A percentile compares a stretch with the other conserved stretches of the same genome.
These are phyloP conservation scores for Lactarius sp. DNA, from an alignment of 768 basidiomycete species.

Conservation along the genomic window DNA sequence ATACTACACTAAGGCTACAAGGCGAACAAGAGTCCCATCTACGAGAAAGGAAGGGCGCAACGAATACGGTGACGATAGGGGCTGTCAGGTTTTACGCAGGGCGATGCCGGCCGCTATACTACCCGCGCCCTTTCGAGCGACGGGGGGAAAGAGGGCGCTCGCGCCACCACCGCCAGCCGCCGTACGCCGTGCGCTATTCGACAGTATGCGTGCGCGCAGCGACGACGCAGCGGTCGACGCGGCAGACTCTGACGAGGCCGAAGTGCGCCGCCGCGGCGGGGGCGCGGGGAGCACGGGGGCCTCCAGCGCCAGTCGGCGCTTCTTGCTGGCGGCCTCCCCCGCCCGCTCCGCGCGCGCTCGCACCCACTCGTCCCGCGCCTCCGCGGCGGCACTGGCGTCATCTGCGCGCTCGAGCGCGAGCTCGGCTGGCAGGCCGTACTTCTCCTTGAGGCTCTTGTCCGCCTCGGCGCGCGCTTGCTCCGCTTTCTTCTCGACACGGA, in stretches of 20 bases:
- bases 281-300: slow-evolving; percentile 11
- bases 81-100: slow-evolving; percentile 14
- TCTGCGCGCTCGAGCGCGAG: slow-evolving; percentile 64
- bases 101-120: slow-evolving; percentile 15
- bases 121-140: slow-evolving; percentile 9
- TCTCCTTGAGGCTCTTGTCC: slow-evolving; percentile 67
- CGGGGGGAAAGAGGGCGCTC: not conserved
- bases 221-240: slow-evolving; percentile 14
- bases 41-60: not conserved
- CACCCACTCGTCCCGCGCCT: slow-evolving; percentile 62
- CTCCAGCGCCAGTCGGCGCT: slow-evolving; percentile 36
- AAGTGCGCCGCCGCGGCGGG: slow-evolving; percentile 1
- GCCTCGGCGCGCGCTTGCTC: slow-evolving; percentile 59
- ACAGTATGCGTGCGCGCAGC: slow-evolving; percentile 21
- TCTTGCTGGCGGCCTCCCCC: slow-evolving; percentile 42
- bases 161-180: not conserved
- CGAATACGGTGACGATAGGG: not conserved
- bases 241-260: slow-evolving; percentile 5
- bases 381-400: slow-evolving; percentile 45
- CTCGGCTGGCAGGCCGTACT: slow-evolving; percentile 71
- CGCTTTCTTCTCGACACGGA: slow-evolving; percentile 83
- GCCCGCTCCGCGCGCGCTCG: slow-evolving; percentile 46
- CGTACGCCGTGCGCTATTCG: slow-evolving; percentile 21
- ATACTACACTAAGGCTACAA: slow-evolving; percentile 17
- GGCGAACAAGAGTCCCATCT: slow-evolving; percentile 1